Conservation (phyloP, 2,329 filamentous ascomycete species). For the Dactylonectria macrodidyma region DNA sequence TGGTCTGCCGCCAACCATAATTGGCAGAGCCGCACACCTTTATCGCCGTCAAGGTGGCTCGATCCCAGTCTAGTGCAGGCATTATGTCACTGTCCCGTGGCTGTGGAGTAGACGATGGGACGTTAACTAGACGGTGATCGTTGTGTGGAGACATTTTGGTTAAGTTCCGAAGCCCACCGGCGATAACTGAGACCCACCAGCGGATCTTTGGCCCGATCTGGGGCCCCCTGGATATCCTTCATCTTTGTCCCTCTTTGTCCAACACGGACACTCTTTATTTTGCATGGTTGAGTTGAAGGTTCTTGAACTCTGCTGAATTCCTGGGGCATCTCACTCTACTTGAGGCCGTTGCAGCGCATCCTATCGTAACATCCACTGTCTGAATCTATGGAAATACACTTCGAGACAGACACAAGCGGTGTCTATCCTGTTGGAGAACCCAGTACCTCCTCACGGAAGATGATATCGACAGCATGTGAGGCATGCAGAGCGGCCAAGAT, state of each 20-base stretch:
- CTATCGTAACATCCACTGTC: neutral
- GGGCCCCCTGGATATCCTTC: neutral
- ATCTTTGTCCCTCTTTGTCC: neutral
- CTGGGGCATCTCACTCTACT: neutral
- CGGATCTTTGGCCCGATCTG: constrained; percentile 31
- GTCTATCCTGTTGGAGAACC: constrained; percentile 28
- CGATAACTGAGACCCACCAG: constrained; percentile 12
- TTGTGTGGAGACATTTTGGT: neutral
- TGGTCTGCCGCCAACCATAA: too few species aligned
- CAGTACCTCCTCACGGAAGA: constrained; percentile 41
- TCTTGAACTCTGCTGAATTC: neutral
- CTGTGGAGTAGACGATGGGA: neutral
- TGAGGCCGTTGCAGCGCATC: neutral
- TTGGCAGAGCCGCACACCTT: too few species aligned
- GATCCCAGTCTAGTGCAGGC: constrained; percentile 17
- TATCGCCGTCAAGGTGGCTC: constrained; percentile 1
- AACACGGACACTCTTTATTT: neutral
- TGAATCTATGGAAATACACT: neutral
- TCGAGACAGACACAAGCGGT: constrained; percentile 18
- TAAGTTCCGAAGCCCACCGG: constrained; percentile 36
- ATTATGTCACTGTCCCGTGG: neutral
- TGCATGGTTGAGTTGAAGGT: neutral
- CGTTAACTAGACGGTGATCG: neutral
- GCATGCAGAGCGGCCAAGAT: constrained; percentile 68
- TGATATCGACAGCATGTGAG: constrained; percentile 64